Conservation (phyloP, 495 filamentous ascomycete genomes). For the Neurospora tetraspora region DNA sequence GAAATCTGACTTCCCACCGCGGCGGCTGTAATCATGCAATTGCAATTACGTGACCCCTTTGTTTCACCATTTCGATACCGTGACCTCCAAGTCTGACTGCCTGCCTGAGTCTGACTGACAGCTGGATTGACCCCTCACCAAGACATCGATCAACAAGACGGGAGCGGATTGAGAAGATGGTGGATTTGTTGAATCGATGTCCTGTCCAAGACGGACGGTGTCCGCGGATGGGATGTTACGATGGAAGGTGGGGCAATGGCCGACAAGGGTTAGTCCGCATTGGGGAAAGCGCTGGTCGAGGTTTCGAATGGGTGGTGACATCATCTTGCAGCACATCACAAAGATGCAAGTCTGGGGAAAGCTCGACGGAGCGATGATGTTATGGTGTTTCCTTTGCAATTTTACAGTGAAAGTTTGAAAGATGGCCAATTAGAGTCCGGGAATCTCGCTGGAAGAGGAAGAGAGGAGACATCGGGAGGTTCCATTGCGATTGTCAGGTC, state of each 20-base stretch:
- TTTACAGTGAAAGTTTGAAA: too few relatives aligned
- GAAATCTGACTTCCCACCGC: neutral
- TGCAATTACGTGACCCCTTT: neutral
- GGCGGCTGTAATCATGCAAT: neutral
- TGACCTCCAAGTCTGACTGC: neutral
- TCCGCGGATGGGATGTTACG: neutral
- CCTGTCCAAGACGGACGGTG: neutral
- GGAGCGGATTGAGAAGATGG: neutral
- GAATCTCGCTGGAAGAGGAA: too few relatives aligned
- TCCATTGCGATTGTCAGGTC: neutral
- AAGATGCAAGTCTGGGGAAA: conserved; percentile 9
- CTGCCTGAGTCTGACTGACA: neutral
- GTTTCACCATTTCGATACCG: neutral
- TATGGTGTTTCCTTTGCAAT: too few relatives aligned
- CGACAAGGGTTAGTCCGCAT: neutral
- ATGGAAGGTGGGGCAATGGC: neutral
- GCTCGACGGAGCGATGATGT: conserved; percentile 21
- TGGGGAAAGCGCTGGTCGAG: neutral
- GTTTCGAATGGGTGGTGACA: conserved; percentile 21
- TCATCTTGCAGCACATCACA: conserved; percentile 20
- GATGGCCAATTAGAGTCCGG: too few relatives aligned
- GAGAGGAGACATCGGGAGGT: too few relatives aligned
- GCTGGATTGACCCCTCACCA: neutral
- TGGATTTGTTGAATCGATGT: neutral
- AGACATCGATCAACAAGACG: neutral